Evolutionary conservation across 1,284 basidiomycete genomes (phyloP).

Genomic region (Phylloboletellus chloephorus): DNA sequence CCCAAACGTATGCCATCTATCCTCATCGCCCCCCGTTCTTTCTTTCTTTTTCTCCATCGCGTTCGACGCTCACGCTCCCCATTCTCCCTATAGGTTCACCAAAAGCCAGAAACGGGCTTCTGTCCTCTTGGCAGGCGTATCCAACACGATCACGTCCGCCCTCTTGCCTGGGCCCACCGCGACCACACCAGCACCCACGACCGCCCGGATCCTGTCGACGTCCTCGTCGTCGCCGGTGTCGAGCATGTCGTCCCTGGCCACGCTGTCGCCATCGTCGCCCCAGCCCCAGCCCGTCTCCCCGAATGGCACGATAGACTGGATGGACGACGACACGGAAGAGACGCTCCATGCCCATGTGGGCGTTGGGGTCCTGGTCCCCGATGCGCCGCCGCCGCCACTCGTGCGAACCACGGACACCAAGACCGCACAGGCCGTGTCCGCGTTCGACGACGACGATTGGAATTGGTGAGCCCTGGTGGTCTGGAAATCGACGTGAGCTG

Average conservation of each 20-base stretch:
- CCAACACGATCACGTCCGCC: slow-evolving; percentile 49
- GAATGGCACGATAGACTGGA: slow-evolving; percentile 30
- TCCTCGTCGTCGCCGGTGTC: slow-evolving; percentile 7
- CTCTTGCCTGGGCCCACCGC: slow-evolving; percentile 33
- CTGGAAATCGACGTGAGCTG: too few species aligned
- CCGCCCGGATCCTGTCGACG: slow-evolving; percentile 6
- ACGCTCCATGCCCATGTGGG: slow-evolving; percentile 22
- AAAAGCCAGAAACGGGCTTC: slow-evolving; percentile 65
- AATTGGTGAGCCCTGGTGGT: slow-evolving; percentile 47
- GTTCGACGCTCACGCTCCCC: not conserved
- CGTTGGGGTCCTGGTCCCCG: slow-evolving; percentile 27
- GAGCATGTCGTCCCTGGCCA: slow-evolving; percentile 9
- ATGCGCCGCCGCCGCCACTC: slow-evolving; percentile 17
- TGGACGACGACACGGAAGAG: slow-evolving; percentile 36
- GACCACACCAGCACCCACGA: slow-evolving; percentile 24
- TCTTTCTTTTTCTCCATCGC: not conserved
- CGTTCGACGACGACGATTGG: slow-evolving; percentile 54
- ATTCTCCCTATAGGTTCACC: slow-evolving; percentile 40
- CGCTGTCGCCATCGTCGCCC: not conserved
- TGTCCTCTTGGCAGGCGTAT: slow-evolving; percentile 58
- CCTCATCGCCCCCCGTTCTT: slow-evolving; percentile 9
- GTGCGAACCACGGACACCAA: not conserved
- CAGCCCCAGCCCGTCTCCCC: not conserved
- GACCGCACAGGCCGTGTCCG: not conserved
- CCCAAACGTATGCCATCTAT: slow-evolving; percentile 40